A percentile compares a stretch with the other conserved stretches of the same genome.
Conservation (phyloP, 768 basidiomycete genomes). For the Hemileccinum rubropunctum region DNA sequence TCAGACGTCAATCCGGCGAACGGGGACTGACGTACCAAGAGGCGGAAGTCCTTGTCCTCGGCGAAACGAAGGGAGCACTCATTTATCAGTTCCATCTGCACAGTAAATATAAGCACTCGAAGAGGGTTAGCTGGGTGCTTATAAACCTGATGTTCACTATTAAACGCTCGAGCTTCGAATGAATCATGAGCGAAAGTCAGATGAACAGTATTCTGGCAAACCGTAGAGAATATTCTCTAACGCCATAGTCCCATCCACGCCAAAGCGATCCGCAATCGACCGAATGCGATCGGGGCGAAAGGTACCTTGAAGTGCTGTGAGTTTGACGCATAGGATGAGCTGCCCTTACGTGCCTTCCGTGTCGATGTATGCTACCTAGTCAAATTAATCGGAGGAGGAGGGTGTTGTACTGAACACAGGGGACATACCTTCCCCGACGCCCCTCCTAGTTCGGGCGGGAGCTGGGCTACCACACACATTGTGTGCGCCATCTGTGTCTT, state of each 20-base stretch:
- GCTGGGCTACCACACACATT: slow-evolving; percentile 86
- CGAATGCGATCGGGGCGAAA: slow-evolving; percentile 93
- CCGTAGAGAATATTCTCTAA: slow-evolving; percentile 93
- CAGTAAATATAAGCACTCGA: slow-evolving; percentile 4
- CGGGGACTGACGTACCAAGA: slow-evolving; percentile 48
- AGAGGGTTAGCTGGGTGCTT: background rate
- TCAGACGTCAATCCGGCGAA: slow-evolving; percentile 5
- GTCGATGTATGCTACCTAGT: slow-evolving; percentile 86
- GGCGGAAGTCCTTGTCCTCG: slow-evolving; percentile 81
- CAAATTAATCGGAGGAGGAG: background rate
- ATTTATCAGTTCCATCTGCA: slow-evolving; percentile 87
- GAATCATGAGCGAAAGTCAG: slow-evolving; percentile 6
- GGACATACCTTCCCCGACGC: slow-evolving; percentile 75
- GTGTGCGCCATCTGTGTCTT: slow-evolving; percentile 97
- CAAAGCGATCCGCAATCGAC: slow-evolving; percentile 89
- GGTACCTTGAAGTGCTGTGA: slow-evolving; percentile 54
- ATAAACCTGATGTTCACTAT: slow-evolving; percentile 87
- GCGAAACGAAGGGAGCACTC: slow-evolving; percentile 86
- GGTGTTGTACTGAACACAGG: slow-evolving; percentile 1
- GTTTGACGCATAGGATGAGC: slow-evolving; percentile 11
- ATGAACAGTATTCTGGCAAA: slow-evolving; percentile 21
- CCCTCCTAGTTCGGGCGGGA: slow-evolving; percentile 87
- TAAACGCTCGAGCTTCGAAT: slow-evolving; percentile 74
- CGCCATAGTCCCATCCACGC: slow-evolving; percentile 85
- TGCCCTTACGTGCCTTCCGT: slow-evolving; percentile 58